Base-by-base conservation (phyloP, 2,329 filamentous ascomycete species). In the Alternaria ethzedia region DNA sequence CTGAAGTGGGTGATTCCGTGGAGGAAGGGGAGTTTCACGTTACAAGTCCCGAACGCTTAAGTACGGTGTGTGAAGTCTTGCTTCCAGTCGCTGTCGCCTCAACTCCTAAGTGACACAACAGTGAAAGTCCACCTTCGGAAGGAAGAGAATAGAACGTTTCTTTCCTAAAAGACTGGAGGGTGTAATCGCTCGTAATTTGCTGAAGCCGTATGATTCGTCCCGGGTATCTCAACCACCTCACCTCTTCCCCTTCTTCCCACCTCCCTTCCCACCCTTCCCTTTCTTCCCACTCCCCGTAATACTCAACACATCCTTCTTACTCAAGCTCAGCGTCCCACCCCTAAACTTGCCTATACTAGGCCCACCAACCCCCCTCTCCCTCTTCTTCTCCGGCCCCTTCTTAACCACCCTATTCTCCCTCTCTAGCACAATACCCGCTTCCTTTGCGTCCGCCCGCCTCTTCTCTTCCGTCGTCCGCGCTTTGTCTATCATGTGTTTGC, bases 351-450 rank as follows among this genome's bases (percentile, higher is more conserved):
- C 96, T 12, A 98, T 88, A 3, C 87, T 89, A 1, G 95, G 93
- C 28, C 88, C 89, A 66, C 92, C 93, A 41, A 97, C 88, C 0
- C 87, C 83, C 78, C 88, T 82, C 70, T 89, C 84, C 81, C 87
- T 82, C 77, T 80, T 75, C 72, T 78, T 70, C 71, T 75, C 76
- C 66, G 78, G 83, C 67, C 88, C 84, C 80, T 86, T 82, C 76
- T 78, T 75, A 7, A 25, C 11, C 12, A 11, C 32, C 61, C 78
- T 83, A 59, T 79, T 75, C 61, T 75, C 78, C 65, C 84, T 85
- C 83, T 98, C 96, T 32, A 98, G 83, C 52, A 98, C 89, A 71
- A 98, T 90, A 6, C 95, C 96, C 72, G 95, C 97, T 84, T 98
- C 95, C 75, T 86, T 88, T 2, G 96, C 96, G 78, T 97, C 93